Percentiles rank a stretch among this genome's conserved stretches.
These are phyloP conservation scores for Macrophomina pseudophaseolina DNA, from an alignment of 2,329 filamentous ascomycete genomes.

Conservation along the genomic window DNA sequence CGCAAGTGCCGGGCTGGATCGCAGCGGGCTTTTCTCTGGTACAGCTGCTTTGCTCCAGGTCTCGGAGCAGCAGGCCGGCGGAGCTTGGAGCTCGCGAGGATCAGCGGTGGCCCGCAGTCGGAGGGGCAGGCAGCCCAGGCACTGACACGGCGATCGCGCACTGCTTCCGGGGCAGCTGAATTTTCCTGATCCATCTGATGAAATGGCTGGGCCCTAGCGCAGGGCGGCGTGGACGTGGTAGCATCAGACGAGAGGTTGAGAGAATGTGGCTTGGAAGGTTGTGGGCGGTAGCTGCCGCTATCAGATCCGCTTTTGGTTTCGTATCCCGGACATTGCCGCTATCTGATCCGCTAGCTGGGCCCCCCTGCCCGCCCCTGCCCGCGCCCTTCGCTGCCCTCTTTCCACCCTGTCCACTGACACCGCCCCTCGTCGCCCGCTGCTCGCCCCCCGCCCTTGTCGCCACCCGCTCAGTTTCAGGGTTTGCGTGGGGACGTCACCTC, in stretches of 20 bases:
- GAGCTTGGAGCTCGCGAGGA: background rate
- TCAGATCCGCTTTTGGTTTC: slow-evolving; percentile 23
- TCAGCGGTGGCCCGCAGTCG: slow-evolving; percentile 10
- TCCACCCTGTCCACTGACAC: background rate
- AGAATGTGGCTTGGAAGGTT: background rate
- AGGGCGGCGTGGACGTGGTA: background rate
- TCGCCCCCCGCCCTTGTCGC: background rate
- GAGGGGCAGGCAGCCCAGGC: slow-evolving; percentile 2
- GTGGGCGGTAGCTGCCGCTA: slow-evolving; percentile 20
- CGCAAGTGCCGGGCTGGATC: background rate
- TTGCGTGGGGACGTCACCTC: slow-evolving; percentile 11
- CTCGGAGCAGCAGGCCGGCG: slow-evolving; percentile 1
- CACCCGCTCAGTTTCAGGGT: slow-evolving; percentile 8
- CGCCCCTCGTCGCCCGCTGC: background rate
- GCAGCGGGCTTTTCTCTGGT: background rate
- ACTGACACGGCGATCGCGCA: background rate
- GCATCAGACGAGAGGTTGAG: background rate
- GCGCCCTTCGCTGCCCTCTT: background rate
- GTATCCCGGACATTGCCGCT: slow-evolving; percentile 23
- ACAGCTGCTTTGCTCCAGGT: background rate
- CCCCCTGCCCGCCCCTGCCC: background rate
- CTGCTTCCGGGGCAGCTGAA: background rate
- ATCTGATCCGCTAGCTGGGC: slow-evolving; percentile 22
- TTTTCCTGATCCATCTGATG: slow-evolving; percentile 16
- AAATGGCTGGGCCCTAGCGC: background rate